These are phyloP conservation scores for Dacryopinax spathularia DNA, from an alignment of 768 basidiomycete genomes.

Conservation along the genomic window DNA sequence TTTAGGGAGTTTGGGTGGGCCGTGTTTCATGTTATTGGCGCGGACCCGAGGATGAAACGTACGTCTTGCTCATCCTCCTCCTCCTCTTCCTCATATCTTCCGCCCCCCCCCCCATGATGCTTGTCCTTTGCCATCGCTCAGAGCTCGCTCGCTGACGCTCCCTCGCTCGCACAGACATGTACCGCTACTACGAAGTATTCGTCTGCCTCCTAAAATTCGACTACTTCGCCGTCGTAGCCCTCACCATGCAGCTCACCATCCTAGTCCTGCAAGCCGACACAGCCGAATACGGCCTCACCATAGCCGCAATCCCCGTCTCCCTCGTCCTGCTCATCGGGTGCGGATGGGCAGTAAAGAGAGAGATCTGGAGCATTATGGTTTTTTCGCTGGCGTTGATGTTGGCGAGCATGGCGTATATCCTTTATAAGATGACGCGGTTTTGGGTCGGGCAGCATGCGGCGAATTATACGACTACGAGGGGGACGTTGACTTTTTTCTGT, in stretches of 20 bases:
- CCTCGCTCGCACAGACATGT: constrained; percentile 52
- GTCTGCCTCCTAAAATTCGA: constrained; percentile 81
- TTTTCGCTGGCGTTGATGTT: constrained; percentile 61
- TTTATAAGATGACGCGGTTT: constrained; percentile 77
- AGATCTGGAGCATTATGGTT: constrained; percentile 61
- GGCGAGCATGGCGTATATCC: constrained; percentile 39
- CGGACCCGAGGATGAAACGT: constrained; percentile 76
- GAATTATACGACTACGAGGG: constrained; percentile 58
- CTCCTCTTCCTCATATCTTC: constrained; percentile 7
- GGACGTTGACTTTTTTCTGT: constrained; percentile 74
- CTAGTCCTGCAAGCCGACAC: constrained; percentile 49
- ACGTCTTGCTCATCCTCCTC: constrained; percentile 16
- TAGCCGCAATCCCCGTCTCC: constrained; percentile 71
- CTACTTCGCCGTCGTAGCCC: constrained; percentile 76
- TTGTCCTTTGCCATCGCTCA: no score
- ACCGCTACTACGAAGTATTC: constrained; percentile 75
- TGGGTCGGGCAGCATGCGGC: constrained; percentile 43
- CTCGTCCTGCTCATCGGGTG: constrained; percentile 50
- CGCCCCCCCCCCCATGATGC: no score
- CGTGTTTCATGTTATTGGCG: constrained; percentile 74
- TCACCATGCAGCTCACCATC: constrained; percentile 84
- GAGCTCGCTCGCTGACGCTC: no score
- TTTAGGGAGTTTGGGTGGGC: constrained; percentile 84
- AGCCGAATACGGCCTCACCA: constrained; percentile 68
- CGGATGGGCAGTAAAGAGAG: constrained; percentile 58